Percentiles rank a stretch among this genome's conserved stretches.
These are phyloP conservation scores for Salix purpurea DNA, from an alignment of 345 rosid species.

Conservation along the genomic window DNA sequence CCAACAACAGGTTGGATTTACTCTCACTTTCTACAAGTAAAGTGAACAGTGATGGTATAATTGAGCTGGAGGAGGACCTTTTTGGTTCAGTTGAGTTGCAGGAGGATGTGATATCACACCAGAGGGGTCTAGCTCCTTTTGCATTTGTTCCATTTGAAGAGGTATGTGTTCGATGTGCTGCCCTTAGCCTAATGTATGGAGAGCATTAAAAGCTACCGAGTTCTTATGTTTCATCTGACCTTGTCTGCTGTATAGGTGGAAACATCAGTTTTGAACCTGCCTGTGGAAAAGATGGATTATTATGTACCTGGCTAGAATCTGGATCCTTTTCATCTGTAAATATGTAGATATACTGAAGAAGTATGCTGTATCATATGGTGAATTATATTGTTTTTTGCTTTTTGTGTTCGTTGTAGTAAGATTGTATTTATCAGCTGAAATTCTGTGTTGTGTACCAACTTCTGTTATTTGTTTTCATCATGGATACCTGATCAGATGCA, in stretches of 20 bases:
- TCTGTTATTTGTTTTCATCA: neutral
- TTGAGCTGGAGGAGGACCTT: slow-evolving; percentile 59
- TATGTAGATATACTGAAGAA: neutral
- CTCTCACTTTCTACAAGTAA: slow-evolving; percentile 84
- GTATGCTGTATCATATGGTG: neutral
- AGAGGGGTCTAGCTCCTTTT: slow-evolving; percentile 79
- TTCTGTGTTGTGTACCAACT: neutral
- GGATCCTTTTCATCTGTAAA: neutral
- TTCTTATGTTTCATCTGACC: neutral
- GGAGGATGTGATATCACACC: slow-evolving; percentile 87
- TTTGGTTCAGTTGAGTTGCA: slow-evolving; percentile 72
- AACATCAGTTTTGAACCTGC: slow-evolving; percentile 72
- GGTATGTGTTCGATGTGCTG: slow-evolving; percentile 30
- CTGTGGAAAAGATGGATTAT: slow-evolving; percentile 94
- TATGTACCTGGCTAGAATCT: slow-evolving; percentile 58
- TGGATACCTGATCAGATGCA: neutral
- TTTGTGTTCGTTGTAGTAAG: neutral
- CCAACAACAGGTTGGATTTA: slow-evolving; percentile 87
- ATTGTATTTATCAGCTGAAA: neutral
- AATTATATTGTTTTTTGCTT: neutral
- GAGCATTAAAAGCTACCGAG: neutral
- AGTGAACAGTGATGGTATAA: slow-evolving; percentile 52
- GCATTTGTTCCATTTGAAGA: slow-evolving; percentile 91
- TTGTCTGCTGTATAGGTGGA: slow-evolving; percentile 46
- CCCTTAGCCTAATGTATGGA: neutral